Evolutionary conservation across 2,329 filamentous ascomycete species (phyloP).

Genomic region (Intubia oerlemansii): DNA sequence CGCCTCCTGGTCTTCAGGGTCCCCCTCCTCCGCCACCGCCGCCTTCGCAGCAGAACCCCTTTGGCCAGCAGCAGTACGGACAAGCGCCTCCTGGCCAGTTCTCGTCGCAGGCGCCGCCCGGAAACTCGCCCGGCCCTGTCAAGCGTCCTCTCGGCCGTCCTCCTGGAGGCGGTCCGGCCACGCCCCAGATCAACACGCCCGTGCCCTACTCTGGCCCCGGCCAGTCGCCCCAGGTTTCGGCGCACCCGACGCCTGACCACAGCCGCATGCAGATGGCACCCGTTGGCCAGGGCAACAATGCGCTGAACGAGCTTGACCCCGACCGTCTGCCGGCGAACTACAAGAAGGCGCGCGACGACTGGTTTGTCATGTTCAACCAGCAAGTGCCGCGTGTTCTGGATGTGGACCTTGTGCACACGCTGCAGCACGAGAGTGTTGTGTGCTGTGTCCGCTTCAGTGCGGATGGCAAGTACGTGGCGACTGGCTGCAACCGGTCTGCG

Average conservation of each 20-base stretch:
- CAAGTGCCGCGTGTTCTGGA: slow-evolving; percentile 74
- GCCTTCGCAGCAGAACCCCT: slow-evolving; percentile 44
- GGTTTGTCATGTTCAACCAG: slow-evolving; percentile 96
- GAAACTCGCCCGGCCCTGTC: slow-evolving; percentile 68
- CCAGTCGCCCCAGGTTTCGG: slow-evolving; percentile 61
- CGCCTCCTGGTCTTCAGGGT: slow-evolving; percentile 48
- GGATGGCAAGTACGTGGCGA: slow-evolving; percentile 89
- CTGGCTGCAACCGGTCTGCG: slow-evolving; percentile 95
- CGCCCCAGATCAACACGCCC: slow-evolving; percentile 77
- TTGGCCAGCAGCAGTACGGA: slow-evolving; percentile 46
- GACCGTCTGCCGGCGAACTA: slow-evolving; percentile 67
- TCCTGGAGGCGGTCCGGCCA: slow-evolving; percentile 49
- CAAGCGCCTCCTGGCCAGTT: slow-evolving; percentile 43
- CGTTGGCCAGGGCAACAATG: slow-evolving; percentile 30
- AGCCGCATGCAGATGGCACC: slow-evolving; percentile 28
- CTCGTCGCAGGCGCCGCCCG: slow-evolving; percentile 60
- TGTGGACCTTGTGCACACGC: slow-evolving; percentile 81
- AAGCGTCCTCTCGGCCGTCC: slow-evolving; percentile 54
- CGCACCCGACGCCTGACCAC: slow-evolving; percentile 61
- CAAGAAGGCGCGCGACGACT: slow-evolving; percentile 78
- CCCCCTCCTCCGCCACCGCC: slow-evolving; percentile 35
- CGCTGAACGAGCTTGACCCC: slow-evolving; percentile 68
- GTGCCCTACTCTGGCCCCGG: slow-evolving; percentile 68
- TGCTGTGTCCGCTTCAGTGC: slow-evolving; percentile 95
- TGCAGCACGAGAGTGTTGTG: slow-evolving; percentile 87